Conservation (phyloP, 2,329 filamentous ascomycete species). For the Fusarium longipes region DNA sequence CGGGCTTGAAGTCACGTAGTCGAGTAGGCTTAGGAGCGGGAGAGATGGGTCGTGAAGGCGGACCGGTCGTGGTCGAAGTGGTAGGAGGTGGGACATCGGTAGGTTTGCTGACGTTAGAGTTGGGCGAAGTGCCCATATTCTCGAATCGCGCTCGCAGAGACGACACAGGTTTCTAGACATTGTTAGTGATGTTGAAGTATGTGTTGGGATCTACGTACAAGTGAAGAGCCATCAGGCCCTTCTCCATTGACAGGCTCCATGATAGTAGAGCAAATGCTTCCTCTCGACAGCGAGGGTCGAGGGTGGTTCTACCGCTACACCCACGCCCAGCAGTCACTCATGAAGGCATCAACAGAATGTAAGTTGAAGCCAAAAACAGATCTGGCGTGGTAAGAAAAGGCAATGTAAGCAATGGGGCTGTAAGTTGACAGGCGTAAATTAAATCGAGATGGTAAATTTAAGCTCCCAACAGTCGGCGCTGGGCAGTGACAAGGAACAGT, state of each 20-base stretch:
- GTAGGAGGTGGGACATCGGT: constrained; percentile 39
- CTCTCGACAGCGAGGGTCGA: constrained; percentile 47
- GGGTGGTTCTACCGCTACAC: constrained; percentile 52
- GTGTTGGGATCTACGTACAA: constrained; percentile 62
- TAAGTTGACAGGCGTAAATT: background rate
- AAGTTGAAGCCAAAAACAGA: constrained; percentile 20
- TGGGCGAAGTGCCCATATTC: constrained; percentile 64
- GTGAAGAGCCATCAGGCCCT: constrained; percentile 80
- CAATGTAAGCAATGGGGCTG: constrained; percentile 4
- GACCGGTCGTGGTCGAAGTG: constrained; percentile 38
- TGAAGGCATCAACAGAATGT: constrained; percentile 45
- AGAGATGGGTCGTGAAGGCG: constrained; percentile 51
- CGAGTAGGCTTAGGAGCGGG: constrained; percentile 58
- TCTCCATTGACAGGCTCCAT: constrained; percentile 55
- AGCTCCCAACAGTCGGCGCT: constrained; percentile 36
- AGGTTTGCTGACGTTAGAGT: constrained; percentile 37
- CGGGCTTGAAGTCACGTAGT: constrained; percentile 55
- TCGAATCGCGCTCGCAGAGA: constrained; percentile 85
- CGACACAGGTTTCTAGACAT: constrained; percentile 78
- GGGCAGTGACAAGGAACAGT: constrained; percentile 42
- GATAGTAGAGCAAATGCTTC: constrained; percentile 42
- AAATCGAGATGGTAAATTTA: constrained; percentile 9
- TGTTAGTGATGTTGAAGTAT: constrained; percentile 41
- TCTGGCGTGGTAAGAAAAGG: background rate
- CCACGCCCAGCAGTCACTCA: constrained; percentile 48